Evolutionary conservation across 306 rosid genomes (phyloP), one percentile per base, ranked within the genome.

Genomic region (Mimosa bimucronata): DNA sequence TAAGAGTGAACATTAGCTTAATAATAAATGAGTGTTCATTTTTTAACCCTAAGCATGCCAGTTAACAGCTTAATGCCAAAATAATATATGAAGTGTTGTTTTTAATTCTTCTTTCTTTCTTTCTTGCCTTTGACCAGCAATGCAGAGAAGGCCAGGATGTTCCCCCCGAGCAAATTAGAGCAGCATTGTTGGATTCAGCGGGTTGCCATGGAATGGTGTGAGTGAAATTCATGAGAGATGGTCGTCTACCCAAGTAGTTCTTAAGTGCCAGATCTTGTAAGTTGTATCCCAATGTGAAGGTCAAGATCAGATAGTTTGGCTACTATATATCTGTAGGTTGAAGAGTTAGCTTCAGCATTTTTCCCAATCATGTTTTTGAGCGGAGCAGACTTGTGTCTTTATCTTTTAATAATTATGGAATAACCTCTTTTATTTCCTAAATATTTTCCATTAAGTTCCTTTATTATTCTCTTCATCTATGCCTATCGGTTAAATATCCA

Each of bases 121-220:
- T 76, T 77, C 40, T 53, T 77, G 73, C 73, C 85, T 76, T 73
- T 61, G 42, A 79, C 25, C 95, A 92, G 98, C 98, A 95, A 91
- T 91, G 94, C 87, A 87, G 84, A 88, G 98, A 92, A 85, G 94
- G 92, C 28, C 95, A 93, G 83, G 94, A 93, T 62, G 89, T 91
- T 9, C 79, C 75, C 45, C 98, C 98, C 0, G 98, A 95, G 88
- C 91, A 91, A 52, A 90, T 95, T 4, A 95, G 89, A 79, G 96
- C 97, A 5, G 94, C 86, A 44, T 95, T 95, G 14, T 76, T 91
- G 93, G 98, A 92, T 83, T 89, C 94, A 37, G 98, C 89, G 0
- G 96, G 92, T 61, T 88, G 83, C 76, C 94, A 90, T 79, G 91
- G 91, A 37, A 84, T 84, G 88, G 69, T 86, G 69, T 92, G 85